Percentiles rank a stretch among this genome's conserved stretches.
These are phyloP conservation scores for Talaromyces wortmannii DNA, from an alignment of 495 filamentous ascomycete species.

Conservation along the genomic window DNA sequence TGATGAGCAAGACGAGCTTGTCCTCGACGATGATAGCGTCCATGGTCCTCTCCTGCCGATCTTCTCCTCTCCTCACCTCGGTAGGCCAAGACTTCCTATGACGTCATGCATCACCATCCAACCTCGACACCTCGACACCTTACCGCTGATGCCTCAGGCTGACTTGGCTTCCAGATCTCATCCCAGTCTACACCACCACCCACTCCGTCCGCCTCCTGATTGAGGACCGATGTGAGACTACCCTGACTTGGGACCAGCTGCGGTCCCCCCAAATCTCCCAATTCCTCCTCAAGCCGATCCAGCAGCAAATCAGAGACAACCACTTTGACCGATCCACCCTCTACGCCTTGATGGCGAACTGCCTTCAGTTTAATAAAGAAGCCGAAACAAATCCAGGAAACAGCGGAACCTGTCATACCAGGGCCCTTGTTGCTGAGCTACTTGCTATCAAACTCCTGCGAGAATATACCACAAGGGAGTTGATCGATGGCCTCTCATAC, in stretches of 20 bases:
- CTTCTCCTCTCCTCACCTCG: conserved; percentile 75
- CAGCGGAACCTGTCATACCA: conserved; percentile 70
- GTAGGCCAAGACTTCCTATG: conserved; percentile 25
- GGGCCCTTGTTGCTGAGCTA: conserved; percentile 82
- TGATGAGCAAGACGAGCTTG: conserved; percentile 21
- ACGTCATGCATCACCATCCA: not conserved
- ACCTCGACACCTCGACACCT: too few species aligned
- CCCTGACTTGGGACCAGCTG: conserved; percentile 90
- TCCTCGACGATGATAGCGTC: conserved; percentile 41
- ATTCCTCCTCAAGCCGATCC: conserved; percentile 87
- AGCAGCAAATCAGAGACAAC: conserved; percentile 69
- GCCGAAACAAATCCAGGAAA: conserved; percentile 72
- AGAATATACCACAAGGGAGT: conserved; percentile 80
- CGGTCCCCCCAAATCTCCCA: conserved; percentile 91
- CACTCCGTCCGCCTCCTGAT: conserved; percentile 82
- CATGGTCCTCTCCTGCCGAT: conserved; percentile 70
- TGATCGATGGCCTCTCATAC: conserved; percentile 87
- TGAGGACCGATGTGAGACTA: conserved; percentile 78
- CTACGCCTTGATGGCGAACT: conserved; percentile 88
- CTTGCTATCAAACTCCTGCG: conserved; percentile 85
- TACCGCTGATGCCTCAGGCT: too few species aligned
- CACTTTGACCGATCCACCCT: conserved; percentile 81
- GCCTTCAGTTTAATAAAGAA: conserved; percentile 87
- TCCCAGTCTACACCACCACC: conserved; percentile 86
- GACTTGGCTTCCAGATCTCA: conserved; percentile 40